These are phyloP conservation scores for Coprinellus micaceus DNA, from an alignment of 768 basidiomycete species.

Conservation along the genomic window DNA sequence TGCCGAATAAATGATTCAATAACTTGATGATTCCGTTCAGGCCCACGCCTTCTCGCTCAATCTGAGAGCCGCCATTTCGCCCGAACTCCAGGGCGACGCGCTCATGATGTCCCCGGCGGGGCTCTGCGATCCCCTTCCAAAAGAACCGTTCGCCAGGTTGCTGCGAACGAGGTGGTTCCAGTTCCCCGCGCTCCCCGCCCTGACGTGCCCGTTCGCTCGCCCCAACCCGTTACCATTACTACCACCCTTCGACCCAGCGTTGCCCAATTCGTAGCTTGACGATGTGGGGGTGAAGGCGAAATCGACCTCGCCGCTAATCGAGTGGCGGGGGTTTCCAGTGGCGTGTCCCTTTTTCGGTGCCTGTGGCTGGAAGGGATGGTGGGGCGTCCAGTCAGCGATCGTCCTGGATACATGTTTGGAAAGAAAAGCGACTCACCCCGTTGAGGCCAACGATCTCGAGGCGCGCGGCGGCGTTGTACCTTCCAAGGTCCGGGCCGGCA, in stretches of 20 bases:
- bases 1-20: slow-evolving; percentile 6
- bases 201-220: slow-evolving; percentile 63
- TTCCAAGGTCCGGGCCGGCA: slow-evolving; percentile 80
- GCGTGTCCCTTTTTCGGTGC: slow-evolving; percentile 45
- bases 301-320: slow-evolving; percentile 70
- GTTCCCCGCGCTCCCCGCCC: slow-evolving; percentile 78
- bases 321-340: slow-evolving; percentile 61
- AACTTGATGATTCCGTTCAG: slow-evolving; percentile 24
- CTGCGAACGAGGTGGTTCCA: slow-evolving; percentile 65
- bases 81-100: slow-evolving; percentile 53
- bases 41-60: slow-evolving; percentile 62
- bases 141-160: slow-evolving; percentile 47
- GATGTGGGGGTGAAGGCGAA: slow-evolving; percentile 57
- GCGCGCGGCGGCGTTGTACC: slow-evolving; percentile 61
- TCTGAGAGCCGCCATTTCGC: slow-evolving; percentile 38
- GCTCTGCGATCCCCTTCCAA: slow-evolving; percentile 50
- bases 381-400: not conserved
- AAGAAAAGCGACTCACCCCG: slow-evolving; percentile 43
- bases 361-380: slow-evolving; percentile 15
- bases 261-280: slow-evolving; percentile 40
- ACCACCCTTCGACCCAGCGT: slow-evolving; percentile 18
- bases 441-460: slow-evolving; percentile 71
- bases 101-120: slow-evolving; percentile 54
- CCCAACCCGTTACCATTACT: slow-evolving; percentile 12
- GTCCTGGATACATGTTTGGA: no score